A percentile compares a stretch with the other conserved stretches of the same genome.
Conservation (phyloP, 164 flowering plant genomes). For the Buxus sempervirens region DNA sequence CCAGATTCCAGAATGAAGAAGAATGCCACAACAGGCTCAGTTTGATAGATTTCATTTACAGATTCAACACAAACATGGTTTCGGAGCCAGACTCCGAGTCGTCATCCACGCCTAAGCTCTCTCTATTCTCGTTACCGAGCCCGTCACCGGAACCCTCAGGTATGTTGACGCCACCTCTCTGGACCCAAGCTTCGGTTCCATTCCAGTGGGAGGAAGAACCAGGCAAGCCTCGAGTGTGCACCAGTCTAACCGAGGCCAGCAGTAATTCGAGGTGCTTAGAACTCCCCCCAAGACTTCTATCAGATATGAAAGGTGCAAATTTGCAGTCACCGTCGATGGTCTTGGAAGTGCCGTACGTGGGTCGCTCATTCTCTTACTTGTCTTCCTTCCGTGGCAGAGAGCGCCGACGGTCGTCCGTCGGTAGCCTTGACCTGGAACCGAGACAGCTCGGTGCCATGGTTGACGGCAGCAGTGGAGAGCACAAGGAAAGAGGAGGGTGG, state of each 20-base stretch:
- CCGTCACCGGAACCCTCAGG: constrained; percentile 28
- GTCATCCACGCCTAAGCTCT: constrained; percentile 37
- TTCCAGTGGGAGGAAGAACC: constrained; percentile 68
- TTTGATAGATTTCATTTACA: too few species aligned
- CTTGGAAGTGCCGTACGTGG: constrained; percentile 52
- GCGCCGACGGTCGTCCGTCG: neutral
- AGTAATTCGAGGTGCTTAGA: constrained; percentile 40
- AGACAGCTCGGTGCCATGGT: neutral
- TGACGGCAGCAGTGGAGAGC: neutral
- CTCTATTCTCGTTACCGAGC: constrained; percentile 33
- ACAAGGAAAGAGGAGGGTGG: neutral
- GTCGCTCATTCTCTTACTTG: constrained; percentile 32
- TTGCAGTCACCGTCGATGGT: constrained; percentile 61
- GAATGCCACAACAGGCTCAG: too few species aligned
- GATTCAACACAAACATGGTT: constrained; percentile 16
- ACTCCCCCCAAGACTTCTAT: constrained; percentile 60
- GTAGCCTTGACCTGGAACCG: constrained; percentile 1
- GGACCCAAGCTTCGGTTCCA: constrained; percentile 36
- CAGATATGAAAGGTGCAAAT: constrained; percentile 15
- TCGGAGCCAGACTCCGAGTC: neutral
- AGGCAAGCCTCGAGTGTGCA: constrained; percentile 38
- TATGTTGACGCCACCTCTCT: constrained; percentile 39
- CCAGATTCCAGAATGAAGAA: too few species aligned
- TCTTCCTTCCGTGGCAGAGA: constrained; percentile 22
- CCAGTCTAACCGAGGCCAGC: constrained; percentile 4